Conservation (phyloP, 2,329 filamentous ascomycete genomes). For the Acephala macrosclerotiorum region DNA sequence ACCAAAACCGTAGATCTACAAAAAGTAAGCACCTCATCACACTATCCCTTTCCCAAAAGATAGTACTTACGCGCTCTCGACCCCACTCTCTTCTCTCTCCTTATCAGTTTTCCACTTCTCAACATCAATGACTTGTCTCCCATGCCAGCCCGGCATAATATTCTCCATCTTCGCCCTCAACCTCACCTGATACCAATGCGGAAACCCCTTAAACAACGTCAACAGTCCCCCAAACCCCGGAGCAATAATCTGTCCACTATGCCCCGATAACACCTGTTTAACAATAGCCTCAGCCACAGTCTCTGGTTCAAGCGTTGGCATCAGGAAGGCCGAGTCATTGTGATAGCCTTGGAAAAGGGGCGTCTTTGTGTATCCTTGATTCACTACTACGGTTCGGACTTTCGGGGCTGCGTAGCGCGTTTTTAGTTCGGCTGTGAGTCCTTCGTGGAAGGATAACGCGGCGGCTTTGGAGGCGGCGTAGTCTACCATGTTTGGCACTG, state of each 20-base stretch:
- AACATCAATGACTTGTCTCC: constrained; percentile 41
- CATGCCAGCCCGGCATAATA: constrained; percentile 40
- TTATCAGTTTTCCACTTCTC: constrained; percentile 33
- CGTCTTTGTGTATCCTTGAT: constrained; percentile 65
- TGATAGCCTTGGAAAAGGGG: constrained; percentile 65
- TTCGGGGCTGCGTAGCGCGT: constrained; percentile 67
- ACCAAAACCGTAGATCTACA: constrained; percentile 31
- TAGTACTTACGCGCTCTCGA: constrained; percentile 36
- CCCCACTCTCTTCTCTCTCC: background rate
- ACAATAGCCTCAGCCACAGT: constrained; percentile 71
- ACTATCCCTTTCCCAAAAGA: too few relatives aligned
- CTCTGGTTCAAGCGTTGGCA: constrained; percentile 63
- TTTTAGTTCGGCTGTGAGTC: constrained; percentile 62
- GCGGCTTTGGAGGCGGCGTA: constrained; percentile 73
- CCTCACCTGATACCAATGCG: constrained; percentile 67
- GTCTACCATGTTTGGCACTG: constrained; percentile 70
- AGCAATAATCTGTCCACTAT: constrained; percentile 62
- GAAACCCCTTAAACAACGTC: constrained; percentile 57
- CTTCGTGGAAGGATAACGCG: constrained; percentile 73
- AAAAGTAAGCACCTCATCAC: background rate
- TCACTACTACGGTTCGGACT: constrained; percentile 71
- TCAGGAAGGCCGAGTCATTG: constrained; percentile 57
- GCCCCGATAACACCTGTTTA: constrained; percentile 62
- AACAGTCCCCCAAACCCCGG: constrained; percentile 54
- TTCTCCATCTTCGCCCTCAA: constrained; percentile 50